Base-by-base conservation (phyloP, 805 yeast genomes). In the Ogataea naganishii region DNA sequence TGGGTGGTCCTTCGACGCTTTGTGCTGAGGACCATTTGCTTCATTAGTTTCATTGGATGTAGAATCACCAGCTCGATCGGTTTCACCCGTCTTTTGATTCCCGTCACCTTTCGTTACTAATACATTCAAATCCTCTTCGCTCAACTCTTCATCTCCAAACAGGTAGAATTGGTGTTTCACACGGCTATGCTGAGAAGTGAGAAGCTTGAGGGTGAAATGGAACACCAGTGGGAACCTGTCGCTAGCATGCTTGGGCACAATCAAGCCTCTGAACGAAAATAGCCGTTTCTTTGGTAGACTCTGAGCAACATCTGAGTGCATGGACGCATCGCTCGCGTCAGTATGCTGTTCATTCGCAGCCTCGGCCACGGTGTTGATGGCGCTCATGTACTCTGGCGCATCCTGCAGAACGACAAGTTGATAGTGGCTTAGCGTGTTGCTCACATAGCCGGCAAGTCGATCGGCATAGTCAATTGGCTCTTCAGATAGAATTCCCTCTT, bases 391-490 rank as follows among this genome's bases (percentile, higher is more conserved):
- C 4, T 44, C 42, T 12, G 37, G 29, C 7, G 26, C 33, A 2
- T 66, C 59, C 39, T 58, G 61, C 27, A 68, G 50, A 4, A 60
- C 47, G 18, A 60, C 32, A 27, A 62, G 36, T 23, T 46, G 42
- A 27, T 42, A 51, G 10, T 31, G 26, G 12, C 43, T 37, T 20
- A 34, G 20, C 22, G 44, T 26, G 22, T 42, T 29, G 26, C 41
- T 32, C 9, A 34, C 23, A 21, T 40, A 44, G 7, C 35, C 39
- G 11, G 39, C 34, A 14, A 53, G 35, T 27, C 44, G 31, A 7
- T 39, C 39, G 2, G 56, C 46, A 46, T 72, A 69, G 8, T 49
- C 58, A 20, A 68, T 44, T 5, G 64, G 36, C 6, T 45, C 46
- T 10, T 30, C 35, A 3, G 38, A 37, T 13, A 60, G 32, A 8